Percentiles rank a stretch among this genome's conserved stretches.
phyloP scores from a whole-genome alignment of 2,329 filamentous ascomycete species.

The Exophiala mesophila region DNA sequence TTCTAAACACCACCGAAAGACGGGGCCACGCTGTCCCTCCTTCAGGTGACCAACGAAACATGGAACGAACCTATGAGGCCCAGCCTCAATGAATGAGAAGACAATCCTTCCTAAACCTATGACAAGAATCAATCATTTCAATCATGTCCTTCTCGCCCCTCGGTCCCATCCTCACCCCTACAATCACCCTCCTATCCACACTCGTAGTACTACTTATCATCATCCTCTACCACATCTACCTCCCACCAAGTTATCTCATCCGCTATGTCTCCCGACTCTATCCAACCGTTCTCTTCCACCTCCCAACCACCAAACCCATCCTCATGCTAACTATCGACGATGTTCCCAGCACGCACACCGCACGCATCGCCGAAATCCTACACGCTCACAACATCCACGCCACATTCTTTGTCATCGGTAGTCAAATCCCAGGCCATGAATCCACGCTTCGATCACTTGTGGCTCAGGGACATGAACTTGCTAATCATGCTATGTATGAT shows the following conservation, averaged over 20 bases:
- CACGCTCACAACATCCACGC: slow-evolving; percentile 62
- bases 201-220: no score
- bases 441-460: slow-evolving; percentile 54
- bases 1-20: no score
- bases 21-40: no score
- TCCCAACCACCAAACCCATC: slow-evolving; percentile 59
- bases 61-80: no score
- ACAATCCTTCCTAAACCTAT: background rate
- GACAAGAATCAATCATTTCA: background rate
- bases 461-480: slow-evolving; percentile 65
- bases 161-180: slow-evolving; percentile 8
- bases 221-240: slow-evolving; percentile 69
- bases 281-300: slow-evolving; percentile 35
- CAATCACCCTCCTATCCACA: slow-evolving; percentile 14
- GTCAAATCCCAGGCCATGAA: slow-evolving; percentile 60
- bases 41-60: no score
- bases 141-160: background rate
- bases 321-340: slow-evolving; percentile 86
- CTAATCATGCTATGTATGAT: slow-evolving; percentile 86
- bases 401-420: slow-evolving; percentile 85
- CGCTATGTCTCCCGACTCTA: slow-evolving; percentile 53
- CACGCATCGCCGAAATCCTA: slow-evolving; percentile 65
- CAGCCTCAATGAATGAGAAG: no score
- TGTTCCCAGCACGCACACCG: slow-evolving; percentile 68
- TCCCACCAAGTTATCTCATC: slow-evolving; percentile 69